Evolutionary conservation across 768 basidiomycete species (phyloP), one percentile per base, ranked within the genome.

Genomic region (Boletus pseudo-olivaceus): DNA sequence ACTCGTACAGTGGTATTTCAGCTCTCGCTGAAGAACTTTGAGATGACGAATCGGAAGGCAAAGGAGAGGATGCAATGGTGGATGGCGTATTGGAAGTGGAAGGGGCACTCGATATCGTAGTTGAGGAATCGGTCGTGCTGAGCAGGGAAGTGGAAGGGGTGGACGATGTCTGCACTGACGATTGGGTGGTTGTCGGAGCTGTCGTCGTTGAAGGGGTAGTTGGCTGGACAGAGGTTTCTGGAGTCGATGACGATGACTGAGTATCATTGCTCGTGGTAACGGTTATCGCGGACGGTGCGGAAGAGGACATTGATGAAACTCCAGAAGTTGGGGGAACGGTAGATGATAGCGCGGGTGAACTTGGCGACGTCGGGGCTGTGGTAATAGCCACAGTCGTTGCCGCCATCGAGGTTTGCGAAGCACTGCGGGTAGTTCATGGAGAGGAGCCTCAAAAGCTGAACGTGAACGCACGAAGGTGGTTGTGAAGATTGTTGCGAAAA

Each of bases 1-100:
- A 60, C 62, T 65, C 57, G 12, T 59, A 70, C 67, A 61, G 35
- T 56, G 68, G 66, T 26, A 56, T 53, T 44, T 60, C 41, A 35
- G 26, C 26, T 38, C 15, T 47, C 29, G 20, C 19, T 33, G 56
- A 35, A 27, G 59, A 33, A 37, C n/a, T 38, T 38, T 51, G 56
- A 33, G 62, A 44, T 14, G 56, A 26, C 10, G 57, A 32, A 38
- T 41, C 43, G 4, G 62, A 49, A 26, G 45, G 17, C 15, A 34
- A 39, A 29, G 57, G 32, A 26, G 56, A 54, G 23, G 51, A 51
- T 17, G 60, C 51, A 14, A 55, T 46, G 17, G 60, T 43, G 20
- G 46, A 53, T 33, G 59, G 53, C 7, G 56, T 56, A 33, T 64
- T 51, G 30, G 59, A 54, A 15, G 63, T 41, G 9, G 60, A 53